Base-by-base conservation (phyloP, 208 protist species). In the Trypanosomatidae sp. region DNA sequence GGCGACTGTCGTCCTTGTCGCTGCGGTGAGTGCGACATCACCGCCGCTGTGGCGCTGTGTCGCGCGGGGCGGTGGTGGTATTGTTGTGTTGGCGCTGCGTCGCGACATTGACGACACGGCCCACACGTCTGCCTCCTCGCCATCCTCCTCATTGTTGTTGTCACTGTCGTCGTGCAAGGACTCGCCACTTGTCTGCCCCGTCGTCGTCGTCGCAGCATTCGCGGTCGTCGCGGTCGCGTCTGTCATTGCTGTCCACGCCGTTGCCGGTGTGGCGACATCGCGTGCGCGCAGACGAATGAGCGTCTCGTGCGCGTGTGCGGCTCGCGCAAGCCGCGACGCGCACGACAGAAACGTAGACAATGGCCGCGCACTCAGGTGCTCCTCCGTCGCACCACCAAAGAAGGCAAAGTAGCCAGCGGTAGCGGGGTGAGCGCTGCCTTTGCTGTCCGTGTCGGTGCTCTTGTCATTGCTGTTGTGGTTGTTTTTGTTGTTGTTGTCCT, bases 341-440 rank as follows among this genome's bases (percentile, higher is more conserved):
- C 59, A 53, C 20, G 64, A 48, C 18, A 82, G 39, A 27, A 74
- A 77, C 6, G 67, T 82, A 8, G 67, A 66, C 19, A 78, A 56
- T 43, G 72, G 72, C 50, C 76, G 76, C 23, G 67, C 66, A 44
- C 64, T 71, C 21, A 82, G 56, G 38, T 82, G 67, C 6, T 52
- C 51, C 48, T 74, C 64, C 11, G 68, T 82, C 10, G 72, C 72
- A 2, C 72, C 72, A 8, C 72, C 72, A 46, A 77, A 82, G 58
- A 68, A 82, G 38, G 58, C 67, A 38, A 77, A 82, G 47, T 70
- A 82, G 40, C 67, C 67, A 33, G 2, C 13, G 2, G 1, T 33
- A 2, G 4, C 2, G 16, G 7, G 6, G 16, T 18, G 28, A n/a
- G 4, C 26, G 42, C 11, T 28, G 11, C 42, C 6, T 1, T 16